These are phyloP conservation scores for Tuber borchii DNA, from an alignment of 495 filamentous ascomycete species.

Conservation along the genomic window DNA sequence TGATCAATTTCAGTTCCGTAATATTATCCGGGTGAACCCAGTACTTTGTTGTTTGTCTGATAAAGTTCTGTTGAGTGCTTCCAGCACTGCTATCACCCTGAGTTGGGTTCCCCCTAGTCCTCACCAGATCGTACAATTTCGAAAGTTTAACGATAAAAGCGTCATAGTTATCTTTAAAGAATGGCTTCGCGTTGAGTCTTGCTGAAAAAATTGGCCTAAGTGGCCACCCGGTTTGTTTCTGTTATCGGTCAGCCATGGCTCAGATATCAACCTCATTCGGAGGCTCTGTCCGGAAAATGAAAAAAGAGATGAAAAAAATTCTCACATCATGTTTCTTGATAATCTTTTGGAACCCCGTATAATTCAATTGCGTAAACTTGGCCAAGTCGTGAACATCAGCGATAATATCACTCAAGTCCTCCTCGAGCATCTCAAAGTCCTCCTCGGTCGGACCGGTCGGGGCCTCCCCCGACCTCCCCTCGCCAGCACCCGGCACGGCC, in stretches of 20 bases:
- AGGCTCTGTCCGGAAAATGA: background rate
- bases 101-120: slow-evolving; percentile 84
- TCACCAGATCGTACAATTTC: slow-evolving; percentile 87
- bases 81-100: slow-evolving; percentile 88
- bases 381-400: slow-evolving; percentile 97
- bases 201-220: slow-evolving; percentile 90
- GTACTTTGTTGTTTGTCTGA: slow-evolving; percentile 97
- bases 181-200: slow-evolving; percentile 87
- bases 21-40: slow-evolving; percentile 99
- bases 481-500: slow-evolving; percentile 43
- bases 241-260: slow-evolving; percentile 35
- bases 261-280: background rate
- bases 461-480: slow-evolving; percentile 21
- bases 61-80: slow-evolving; percentile 87
- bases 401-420: slow-evolving; percentile 94
- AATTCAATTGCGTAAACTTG: slow-evolving; percentile 97
- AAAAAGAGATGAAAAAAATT: background rate
- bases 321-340: slow-evolving; percentile 99
- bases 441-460: slow-evolving; percentile 67
- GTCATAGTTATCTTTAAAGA: slow-evolving; percentile 98
- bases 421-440: slow-evolving; percentile 88
- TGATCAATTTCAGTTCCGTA: slow-evolving; percentile 93
- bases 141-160: slow-evolving; percentile 92
- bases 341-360: slow-evolving; percentile 99
- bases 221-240: slow-evolving; percentile 94